A percentile compares a stretch with the other conserved stretches of the same genome.
Conservation (phyloP, 495 filamentous ascomycete species). For the Talaromyces liani region DNA sequence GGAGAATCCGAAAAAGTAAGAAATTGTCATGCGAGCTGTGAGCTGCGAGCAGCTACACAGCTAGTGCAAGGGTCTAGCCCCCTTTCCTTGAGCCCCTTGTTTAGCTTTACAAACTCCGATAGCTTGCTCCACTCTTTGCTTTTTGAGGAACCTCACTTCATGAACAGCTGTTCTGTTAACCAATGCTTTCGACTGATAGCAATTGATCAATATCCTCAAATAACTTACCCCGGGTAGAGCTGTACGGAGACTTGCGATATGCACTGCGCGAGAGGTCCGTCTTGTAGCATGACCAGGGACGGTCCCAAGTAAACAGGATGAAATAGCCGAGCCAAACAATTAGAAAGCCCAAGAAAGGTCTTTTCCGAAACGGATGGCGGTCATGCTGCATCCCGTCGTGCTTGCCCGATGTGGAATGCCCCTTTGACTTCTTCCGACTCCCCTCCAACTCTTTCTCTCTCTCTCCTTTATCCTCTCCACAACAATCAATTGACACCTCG, state of each 20-base stretch:
- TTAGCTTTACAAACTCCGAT: background rate
- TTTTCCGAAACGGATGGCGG: constrained; percentile 1
- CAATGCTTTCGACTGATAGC: background rate
- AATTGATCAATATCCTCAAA: background rate
- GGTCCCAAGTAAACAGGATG: background rate
- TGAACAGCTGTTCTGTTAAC: background rate
- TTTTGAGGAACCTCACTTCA: background rate
- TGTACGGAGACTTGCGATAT: background rate
- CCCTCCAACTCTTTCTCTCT: constrained; percentile 5
- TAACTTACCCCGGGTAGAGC: background rate
- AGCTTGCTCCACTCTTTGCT: background rate
- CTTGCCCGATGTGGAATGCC: background rate
- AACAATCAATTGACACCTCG: background rate
- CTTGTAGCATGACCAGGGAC: background rate
- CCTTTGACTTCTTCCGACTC: constrained; percentile 9
- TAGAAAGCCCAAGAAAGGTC: too few relatives aligned
- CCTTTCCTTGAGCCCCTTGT: background rate
- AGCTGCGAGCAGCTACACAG: too few relatives aligned
- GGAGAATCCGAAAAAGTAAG: too few relatives aligned
- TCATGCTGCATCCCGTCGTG: background rate
- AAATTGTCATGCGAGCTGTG: too few relatives aligned
- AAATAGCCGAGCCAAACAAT: background rate
- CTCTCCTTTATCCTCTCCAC: constrained; percentile 9
- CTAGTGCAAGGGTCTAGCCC: background rate
- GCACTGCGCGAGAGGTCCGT: background rate